A percentile compares a stretch with the other conserved stretches of the same genome.
Evolutionary conservation across 768 basidiomycete species (phyloP).

Genomic region (Pulveroboletus ravenelii): DNA sequence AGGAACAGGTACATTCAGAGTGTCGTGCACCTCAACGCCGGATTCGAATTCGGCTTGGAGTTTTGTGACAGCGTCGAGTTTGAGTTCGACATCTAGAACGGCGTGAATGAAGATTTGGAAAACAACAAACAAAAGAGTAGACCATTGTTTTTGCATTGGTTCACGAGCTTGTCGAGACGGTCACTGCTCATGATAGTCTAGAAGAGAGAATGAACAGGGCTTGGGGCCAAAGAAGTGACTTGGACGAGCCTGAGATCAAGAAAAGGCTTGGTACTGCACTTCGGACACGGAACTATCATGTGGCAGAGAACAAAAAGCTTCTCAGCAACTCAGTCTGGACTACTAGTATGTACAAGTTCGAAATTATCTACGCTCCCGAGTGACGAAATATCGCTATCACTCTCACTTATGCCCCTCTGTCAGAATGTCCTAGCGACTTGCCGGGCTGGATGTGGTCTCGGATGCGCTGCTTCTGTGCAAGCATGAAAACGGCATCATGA

Average conservation of each 20-base stretch:
- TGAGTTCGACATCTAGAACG: constrained; percentile 67
- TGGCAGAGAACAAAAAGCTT: constrained; percentile 11
- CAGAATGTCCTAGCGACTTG: constrained; percentile 84
- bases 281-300: constrained; percentile 17
- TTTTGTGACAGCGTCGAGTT: constrained; percentile 76
- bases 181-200: constrained; percentile 48
- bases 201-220: constrained; percentile 11
- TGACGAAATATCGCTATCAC: not conserved
- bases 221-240: constrained; percentile 6
- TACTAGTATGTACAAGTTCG: constrained; percentile 4
- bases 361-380: not conserved
- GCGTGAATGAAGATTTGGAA: constrained; percentile 5
- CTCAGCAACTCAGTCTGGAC: constrained; percentile 1
- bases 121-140: constrained; percentile 14
- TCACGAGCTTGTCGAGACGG: constrained; percentile 55
- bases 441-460: constrained; percentile 80
- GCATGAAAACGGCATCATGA: constrained; percentile 4
- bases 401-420: constrained; percentile 40
- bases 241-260: constrained; percentile 22
- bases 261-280: constrained; percentile 12
- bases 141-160: constrained; percentile 66
- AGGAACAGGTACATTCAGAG: constrained; percentile 6
- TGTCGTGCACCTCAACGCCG: constrained; percentile 54
- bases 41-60: constrained; percentile 72
- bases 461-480: constrained; percentile 77